phyloP scores from a whole-genome alignment of 1,139 yeast species.

The Sugiyamaella castrensis region DNA sequence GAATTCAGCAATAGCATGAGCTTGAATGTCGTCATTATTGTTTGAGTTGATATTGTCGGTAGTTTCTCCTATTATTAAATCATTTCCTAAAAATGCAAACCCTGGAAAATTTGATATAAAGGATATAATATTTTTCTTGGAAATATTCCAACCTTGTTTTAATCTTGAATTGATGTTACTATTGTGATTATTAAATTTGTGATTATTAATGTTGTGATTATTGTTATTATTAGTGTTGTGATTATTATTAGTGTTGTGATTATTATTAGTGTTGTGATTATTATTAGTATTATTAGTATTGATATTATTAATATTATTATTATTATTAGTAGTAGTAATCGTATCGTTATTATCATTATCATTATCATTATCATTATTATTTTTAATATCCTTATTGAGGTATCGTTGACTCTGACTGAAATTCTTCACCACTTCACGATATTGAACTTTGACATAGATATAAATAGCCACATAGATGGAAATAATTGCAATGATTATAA shows the following conservation, averaged over 20 bases:
- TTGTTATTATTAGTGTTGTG: constrained; percentile 7
- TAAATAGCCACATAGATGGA: constrained; percentile 69
- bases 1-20: constrained; percentile 40
- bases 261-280: not conserved
- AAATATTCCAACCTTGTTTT: constrained; percentile 1
- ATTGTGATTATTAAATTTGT: not conserved
- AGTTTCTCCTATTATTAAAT: not conserved
- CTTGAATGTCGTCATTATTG: constrained; percentile 20
- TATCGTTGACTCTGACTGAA: constrained; percentile 30
- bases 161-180: not conserved
- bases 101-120: constrained; percentile 31
- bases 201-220: no score
- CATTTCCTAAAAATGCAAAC: constrained; percentile 25
- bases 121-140: constrained; percentile 12
- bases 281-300: not conserved
- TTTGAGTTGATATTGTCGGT: constrained; percentile 1
- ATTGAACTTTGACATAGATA: constrained; percentile 55
- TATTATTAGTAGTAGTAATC: constrained; percentile 6
- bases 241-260: not conserved
- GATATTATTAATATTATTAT: no score
- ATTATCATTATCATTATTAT: not conserved
- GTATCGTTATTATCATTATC: constrained; percentile 6
- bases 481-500: constrained; percentile 60
- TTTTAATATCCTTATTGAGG: constrained; percentile 5
- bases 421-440: constrained; percentile 31